phyloP scores from a whole-genome alignment of 805 yeast genomes.

The Hemisphaericaspora nanyangensis region DNA sequence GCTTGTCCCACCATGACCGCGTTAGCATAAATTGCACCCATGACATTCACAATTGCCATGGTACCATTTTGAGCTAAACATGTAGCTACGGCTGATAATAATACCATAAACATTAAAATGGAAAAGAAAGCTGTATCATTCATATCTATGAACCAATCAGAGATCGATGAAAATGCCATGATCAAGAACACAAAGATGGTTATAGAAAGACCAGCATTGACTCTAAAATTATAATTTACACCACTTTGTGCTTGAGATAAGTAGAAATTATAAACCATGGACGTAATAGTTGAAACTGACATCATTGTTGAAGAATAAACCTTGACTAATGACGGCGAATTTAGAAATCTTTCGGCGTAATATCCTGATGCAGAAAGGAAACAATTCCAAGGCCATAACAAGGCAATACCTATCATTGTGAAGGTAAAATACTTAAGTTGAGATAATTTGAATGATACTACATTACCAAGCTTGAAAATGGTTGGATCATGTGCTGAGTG shows the following conservation, averaged over 20 bases:
- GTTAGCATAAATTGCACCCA: slow-evolving; percentile 77
- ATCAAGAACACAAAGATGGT: slow-evolving; percentile 56
- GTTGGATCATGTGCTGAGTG: slow-evolving; percentile 15
- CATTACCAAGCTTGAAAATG: slow-evolving; percentile 10
- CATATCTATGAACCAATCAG: slow-evolving; percentile 29
- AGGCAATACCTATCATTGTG: slow-evolving; percentile 66
- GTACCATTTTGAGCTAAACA: slow-evolving; percentile 86
- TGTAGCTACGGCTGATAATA: slow-evolving; percentile 68
- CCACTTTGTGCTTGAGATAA: slow-evolving; percentile 65
- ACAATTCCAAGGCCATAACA: slow-evolving; percentile 97
- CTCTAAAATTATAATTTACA: slow-evolving; percentile 53
- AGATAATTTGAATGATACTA: slow-evolving; percentile 13
- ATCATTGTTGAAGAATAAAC: slow-evolving; percentile 81
- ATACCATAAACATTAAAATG: slow-evolving; percentile 59
- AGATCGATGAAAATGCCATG: slow-evolving; percentile 51
- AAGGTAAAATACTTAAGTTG: slow-evolving; percentile 54
- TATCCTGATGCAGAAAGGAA: slow-evolving; percentile 83
- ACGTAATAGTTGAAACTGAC: slow-evolving; percentile 74
- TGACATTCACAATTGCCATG: slow-evolving; percentile 78
- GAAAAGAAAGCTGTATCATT: slow-evolving; percentile 43
- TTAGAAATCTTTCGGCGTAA: slow-evolving; percentile 58
- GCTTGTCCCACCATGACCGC: slow-evolving; percentile 95
- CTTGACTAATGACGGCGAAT: slow-evolving; percentile 47
- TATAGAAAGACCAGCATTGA: slow-evolving; percentile 55
- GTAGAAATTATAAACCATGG: slow-evolving; percentile 55